Percentiles rank a stretch among this genome's conserved stretches.
Conservation (phyloP, 1,284 basidiomycete genomes). For the Malassezia vespertilionis region DNA sequence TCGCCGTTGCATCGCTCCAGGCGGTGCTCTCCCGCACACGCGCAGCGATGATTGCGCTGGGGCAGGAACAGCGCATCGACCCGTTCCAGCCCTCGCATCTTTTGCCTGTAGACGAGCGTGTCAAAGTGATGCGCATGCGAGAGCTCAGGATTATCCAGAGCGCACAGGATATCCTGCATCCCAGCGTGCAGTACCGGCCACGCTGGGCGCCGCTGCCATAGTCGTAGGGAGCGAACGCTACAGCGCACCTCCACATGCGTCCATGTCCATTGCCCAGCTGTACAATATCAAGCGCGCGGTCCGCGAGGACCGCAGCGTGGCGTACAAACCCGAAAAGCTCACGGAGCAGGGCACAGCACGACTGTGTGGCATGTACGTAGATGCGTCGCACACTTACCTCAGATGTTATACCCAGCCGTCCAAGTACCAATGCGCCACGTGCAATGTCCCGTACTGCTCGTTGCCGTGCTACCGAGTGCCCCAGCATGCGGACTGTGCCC, state of each 20-base stretch:
- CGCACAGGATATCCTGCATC: conserved; percentile 30
- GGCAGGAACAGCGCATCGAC: conserved; percentile 2
- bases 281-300: conserved; percentile 29
- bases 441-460: conserved; percentile 37
- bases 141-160: conserved; percentile 42
- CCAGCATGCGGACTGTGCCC: conserved; percentile 25
- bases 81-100: conserved; percentile 5
- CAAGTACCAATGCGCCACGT: conserved; percentile 32
- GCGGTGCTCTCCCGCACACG: conserved; percentile 55
- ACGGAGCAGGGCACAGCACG: conserved; percentile 12
- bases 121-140: conserved; percentile 35
- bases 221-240: too few relatives aligned
- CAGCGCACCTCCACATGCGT: too few relatives aligned
- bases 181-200: conserved; percentile 29
- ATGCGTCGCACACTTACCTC: not conserved
- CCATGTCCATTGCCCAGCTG: conserved; percentile 26
- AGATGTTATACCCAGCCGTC: conserved; percentile 23
- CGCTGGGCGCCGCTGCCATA: conserved; percentile 17
- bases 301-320: conserved; percentile 21
- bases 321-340: conserved; percentile 14
- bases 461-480: conserved; percentile 26
- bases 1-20: conserved; percentile 71
- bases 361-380: conserved; percentile 25
- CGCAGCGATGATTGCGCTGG: not conserved
- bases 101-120: conserved; percentile 24